A percentile compares a stretch with the other conserved stretches of the same genome.
Evolutionary conservation across 169 alveolate genomes (phyloP).

Genomic region (Eimeria tenella): DNA sequence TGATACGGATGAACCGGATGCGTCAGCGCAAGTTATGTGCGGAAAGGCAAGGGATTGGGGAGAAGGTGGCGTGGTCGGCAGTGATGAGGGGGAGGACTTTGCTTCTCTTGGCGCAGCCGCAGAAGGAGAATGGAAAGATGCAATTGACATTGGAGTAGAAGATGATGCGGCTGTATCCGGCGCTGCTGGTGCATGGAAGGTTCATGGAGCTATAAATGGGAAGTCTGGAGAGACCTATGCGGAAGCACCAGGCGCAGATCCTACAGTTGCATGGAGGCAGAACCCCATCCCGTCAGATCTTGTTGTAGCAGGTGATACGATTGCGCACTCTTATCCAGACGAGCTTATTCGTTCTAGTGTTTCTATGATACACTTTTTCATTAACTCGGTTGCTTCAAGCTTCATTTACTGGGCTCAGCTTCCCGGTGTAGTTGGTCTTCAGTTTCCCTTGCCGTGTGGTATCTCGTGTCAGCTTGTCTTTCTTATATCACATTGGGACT

Average conservation of each 20-base stretch:
- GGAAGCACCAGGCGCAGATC: conserved; percentile 43
- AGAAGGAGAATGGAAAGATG: conserved; percentile 78
- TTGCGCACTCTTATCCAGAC: too few species aligned
- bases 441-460: too few species aligned
- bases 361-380: too few species aligned
- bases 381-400: too few species aligned
- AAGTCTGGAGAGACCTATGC: conserved; percentile 1
- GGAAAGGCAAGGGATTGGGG: conserved; percentile 69
- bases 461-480: too few species aligned
- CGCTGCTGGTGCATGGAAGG: conserved; percentile 2
- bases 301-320: conserved; percentile 68
- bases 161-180: conserved; percentile 14
- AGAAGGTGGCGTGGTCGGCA: conserved; percentile 52
- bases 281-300: conserved; percentile 66
- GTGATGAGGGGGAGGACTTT: conserved; percentile 65
- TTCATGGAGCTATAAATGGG: conserved; percentile 7
- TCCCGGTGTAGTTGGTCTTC: too few species aligned
- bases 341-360: too few species aligned
- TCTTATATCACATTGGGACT: too few species aligned
- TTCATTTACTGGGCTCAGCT: too few species aligned
- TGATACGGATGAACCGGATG: conserved; percentile 9
- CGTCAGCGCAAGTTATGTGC: background rate
- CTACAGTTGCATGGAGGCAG: conserved; percentile 31
- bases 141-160: conserved; percentile 70
- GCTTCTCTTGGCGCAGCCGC: conserved; percentile 74